Evolutionary conservation across 768 basidiomycete species (phyloP).

Genomic region (Russula vinacea): DNA sequence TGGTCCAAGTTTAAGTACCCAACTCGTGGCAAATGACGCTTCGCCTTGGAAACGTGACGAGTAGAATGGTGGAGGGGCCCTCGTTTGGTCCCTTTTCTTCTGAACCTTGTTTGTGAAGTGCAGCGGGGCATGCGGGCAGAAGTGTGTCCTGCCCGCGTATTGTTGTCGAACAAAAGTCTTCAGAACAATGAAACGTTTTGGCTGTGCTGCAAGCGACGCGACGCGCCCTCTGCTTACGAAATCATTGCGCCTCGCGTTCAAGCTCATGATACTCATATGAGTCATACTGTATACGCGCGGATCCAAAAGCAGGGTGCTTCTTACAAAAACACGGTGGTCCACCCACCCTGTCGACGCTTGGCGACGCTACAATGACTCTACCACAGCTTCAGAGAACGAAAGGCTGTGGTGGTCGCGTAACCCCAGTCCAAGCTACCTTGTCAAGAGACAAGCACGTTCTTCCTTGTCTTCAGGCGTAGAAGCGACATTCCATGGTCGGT

Average conservation of each 20-base stretch:
- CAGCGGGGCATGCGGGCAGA: background rate
- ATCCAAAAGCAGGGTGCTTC: no score
- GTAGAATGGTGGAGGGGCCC: background rate
- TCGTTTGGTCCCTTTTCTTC: background rate
- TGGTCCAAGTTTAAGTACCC: constrained; percentile 23
- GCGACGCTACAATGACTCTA: no score
- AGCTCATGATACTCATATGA: no score
- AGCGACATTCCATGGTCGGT: no score
- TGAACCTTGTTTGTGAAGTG: constrained; percentile 16
- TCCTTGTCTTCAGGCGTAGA: no score
- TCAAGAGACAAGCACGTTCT: no score
- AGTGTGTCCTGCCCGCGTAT: constrained; percentile 7
- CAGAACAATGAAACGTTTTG: constrained; percentile 20
- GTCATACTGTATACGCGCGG: no score
- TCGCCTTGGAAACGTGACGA: constrained; percentile 26
- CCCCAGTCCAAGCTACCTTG: no score
- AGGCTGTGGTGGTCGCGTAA: no score
- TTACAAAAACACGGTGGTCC: no score
- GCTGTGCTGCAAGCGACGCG: constrained; percentile 14
- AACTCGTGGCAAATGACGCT: constrained; percentile 14
- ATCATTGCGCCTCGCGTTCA: background rate
- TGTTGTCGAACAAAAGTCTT: constrained; percentile 19
- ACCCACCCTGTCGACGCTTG: no score
- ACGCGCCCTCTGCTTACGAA: background rate
- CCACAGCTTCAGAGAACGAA: no score